These are phyloP conservation scores for Emergomyces orientalis DNA, from an alignment of 2,329 filamentous ascomycete genomes.

Conservation along the genomic window DNA sequence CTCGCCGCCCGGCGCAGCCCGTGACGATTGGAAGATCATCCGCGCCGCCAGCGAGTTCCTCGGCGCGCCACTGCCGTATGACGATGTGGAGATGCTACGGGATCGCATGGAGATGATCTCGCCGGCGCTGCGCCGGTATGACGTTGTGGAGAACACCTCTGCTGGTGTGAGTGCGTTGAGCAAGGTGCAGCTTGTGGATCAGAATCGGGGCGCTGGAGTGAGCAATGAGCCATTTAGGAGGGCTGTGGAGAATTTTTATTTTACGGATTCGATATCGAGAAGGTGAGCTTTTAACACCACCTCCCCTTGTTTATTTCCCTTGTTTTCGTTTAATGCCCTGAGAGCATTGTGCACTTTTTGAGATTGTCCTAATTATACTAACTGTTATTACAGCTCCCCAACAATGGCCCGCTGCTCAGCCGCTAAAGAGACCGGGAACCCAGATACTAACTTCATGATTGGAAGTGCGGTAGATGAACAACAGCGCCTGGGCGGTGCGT, in stretches of 20 bases:
- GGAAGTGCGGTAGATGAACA: conserved; percentile 2
- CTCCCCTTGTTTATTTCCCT: conserved; percentile 12
- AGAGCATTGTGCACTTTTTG: too few species aligned
- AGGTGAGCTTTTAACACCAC: conserved; percentile 53
- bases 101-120: conserved; percentile 95
- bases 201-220: conserved; percentile 80
- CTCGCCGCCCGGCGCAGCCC: conserved; percentile 74
- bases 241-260: conserved; percentile 93
- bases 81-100: conserved; percentile 78
- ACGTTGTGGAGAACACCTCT: conserved; percentile 75
- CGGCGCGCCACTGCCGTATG: conserved; percentile 76
- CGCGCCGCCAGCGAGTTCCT: conserved; percentile 88
- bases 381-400: conserved; percentile 57
- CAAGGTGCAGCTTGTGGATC: conserved; percentile 91
- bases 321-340: conserved; percentile 10
- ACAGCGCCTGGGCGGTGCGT: not conserved
- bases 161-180: conserved; percentile 55
- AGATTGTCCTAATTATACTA: conserved; percentile 9
- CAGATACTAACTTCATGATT: conserved; percentile 65
- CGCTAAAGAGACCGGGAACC: conserved; percentile 73
- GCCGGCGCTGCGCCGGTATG: conserved; percentile 79
- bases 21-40: conserved; percentile 98
- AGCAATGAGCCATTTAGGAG: conserved; percentile 68
- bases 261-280: conserved; percentile 93
- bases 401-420: conserved; percentile 98